Conservation (phyloP, 805 yeast genomes). For the Naumovozyma castellii region DNA sequence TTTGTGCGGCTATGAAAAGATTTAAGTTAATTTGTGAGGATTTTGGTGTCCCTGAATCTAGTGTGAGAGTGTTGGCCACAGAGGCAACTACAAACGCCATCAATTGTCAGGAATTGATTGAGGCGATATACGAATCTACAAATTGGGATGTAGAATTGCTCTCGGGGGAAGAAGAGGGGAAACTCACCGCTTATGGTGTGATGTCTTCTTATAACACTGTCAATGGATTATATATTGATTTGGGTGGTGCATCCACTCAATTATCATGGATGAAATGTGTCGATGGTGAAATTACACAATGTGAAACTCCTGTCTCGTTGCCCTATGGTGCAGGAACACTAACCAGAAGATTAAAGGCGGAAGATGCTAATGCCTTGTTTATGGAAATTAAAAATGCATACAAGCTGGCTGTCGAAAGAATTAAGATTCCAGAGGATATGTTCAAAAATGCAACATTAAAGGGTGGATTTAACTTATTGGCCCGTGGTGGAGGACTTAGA, state of each 20-base stretch:
- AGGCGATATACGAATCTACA: constrained; percentile 46
- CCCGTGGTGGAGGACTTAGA: constrained; percentile 69
- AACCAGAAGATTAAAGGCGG: constrained; percentile 44
- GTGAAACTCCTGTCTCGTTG: constrained; percentile 49
- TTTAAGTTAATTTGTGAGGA: constrained; percentile 63
- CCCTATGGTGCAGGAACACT: constrained; percentile 72
- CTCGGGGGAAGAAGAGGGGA: constrained; percentile 55
- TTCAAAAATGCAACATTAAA: constrained; percentile 40
- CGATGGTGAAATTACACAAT: constrained; percentile 46
- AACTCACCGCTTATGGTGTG: constrained; percentile 62
- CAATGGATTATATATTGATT: constrained; percentile 60
- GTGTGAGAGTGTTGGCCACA: constrained; percentile 62
- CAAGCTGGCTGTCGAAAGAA: constrained; percentile 39
- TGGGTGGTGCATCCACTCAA: constrained; percentile 66
- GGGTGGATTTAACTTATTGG: constrained; percentile 55
- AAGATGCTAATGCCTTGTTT: constrained; percentile 40
- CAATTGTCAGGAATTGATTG: constrained; percentile 50
- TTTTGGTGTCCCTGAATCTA: constrained; percentile 55
- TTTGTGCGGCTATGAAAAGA: constrained; percentile 54
- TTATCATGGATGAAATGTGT: constrained; percentile 57
- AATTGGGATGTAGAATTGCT: constrained; percentile 59
- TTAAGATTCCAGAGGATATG: constrained; percentile 45
- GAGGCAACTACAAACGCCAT: constrained; percentile 67
- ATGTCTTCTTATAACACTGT: constrained; percentile 62
- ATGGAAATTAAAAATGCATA: constrained; percentile 44